Base-by-base conservation (phyloP, 306 rosid genomes). In the Prunus kanzakura region DNA sequence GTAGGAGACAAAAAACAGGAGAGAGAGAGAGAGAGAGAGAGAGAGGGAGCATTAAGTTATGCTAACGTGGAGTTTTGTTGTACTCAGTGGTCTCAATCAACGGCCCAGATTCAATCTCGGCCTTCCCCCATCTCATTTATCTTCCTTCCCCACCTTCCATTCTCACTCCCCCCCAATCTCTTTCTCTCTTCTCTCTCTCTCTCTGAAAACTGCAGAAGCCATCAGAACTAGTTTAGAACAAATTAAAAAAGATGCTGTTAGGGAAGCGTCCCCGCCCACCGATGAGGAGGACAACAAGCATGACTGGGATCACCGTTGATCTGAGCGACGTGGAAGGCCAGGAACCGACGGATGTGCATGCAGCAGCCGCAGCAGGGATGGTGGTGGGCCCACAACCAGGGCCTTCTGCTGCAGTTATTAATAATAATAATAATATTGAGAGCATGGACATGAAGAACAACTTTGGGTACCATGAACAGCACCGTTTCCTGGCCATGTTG, bases 261-360 rank as follows among this genome's bases (percentile, higher is more conserved):
- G 89, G 97, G 76, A 93, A 93, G 84, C 91, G 93, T 54, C 82
- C 85, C 15, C 75, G 92, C 4, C 82, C 84, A 6, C 73, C 89
- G 18, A 65, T 93, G 52, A 84, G 27, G 84, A 88, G 97, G 86
- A 93, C 97, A 20, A 80, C 84, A 4, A 93, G 98, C 82, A 81
- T 87, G 89, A 81, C 84, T 1, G 90, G 93, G 19, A 73, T 93
- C 67, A 78, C 81, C 58, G 54, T 77, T 2, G 93, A 89, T 76
- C 67, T 49, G 2, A 78, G 58, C 62, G 64, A 49, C 69, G 63
- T 55, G 41, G 88, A 86, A 68, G 27, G 58, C 4, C 43, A 57
- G 29, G 78, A 86, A 64, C 64, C 71, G 50, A 58, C 22, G 16
- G 75, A 84, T 66, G 76, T 51, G 60, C 81, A 62, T 29, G 67